phyloP scores from a whole-genome alignment of 306 rosid genomes.

The Prunus armeniaca region DNA sequence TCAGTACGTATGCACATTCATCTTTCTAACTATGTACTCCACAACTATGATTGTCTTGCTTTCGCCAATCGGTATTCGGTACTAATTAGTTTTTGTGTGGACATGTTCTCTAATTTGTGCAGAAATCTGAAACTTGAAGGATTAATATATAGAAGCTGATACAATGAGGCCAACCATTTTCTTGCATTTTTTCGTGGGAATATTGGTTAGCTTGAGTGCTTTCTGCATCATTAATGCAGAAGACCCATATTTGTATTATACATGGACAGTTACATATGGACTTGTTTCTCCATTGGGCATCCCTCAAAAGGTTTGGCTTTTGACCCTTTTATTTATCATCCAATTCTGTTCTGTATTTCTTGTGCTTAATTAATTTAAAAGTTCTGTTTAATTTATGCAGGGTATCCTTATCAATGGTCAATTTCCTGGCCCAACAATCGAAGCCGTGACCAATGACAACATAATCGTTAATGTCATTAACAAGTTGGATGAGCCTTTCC shows the following conservation, averaged over 20 bases:
- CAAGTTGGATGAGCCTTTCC: conserved; percentile 73
- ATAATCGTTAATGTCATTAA: conserved; percentile 62
- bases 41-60: background rate
- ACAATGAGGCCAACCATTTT: conserved; percentile 45
- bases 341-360: background rate
- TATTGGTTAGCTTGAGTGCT: conserved; percentile 42
- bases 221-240: conserved; percentile 55
- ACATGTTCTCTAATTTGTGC: background rate
- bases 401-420: conserved; percentile 84
- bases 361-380: background rate
- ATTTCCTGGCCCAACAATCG: conserved; percentile 85
- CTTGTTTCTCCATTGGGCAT: conserved; percentile 64
- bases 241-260: conserved; percentile 55
- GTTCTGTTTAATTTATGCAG: conserved; percentile 24
- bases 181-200: conserved; percentile 32
- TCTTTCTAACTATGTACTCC: background rate
- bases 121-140: conserved; percentile 1
- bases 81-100: background rate
- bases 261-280: conserved; percentile 66
- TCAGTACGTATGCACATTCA: background rate
- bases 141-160: background rate
- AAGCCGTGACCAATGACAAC: conserved; percentile 74
- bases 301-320: conserved; percentile 55
- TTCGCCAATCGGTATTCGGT: background rate
- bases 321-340: background rate